A percentile compares a stretch with the other conserved stretches of the same genome.
Conservation (phyloP, 75 land plant genomes). For the Chamaecyparis obtusa region DNA sequence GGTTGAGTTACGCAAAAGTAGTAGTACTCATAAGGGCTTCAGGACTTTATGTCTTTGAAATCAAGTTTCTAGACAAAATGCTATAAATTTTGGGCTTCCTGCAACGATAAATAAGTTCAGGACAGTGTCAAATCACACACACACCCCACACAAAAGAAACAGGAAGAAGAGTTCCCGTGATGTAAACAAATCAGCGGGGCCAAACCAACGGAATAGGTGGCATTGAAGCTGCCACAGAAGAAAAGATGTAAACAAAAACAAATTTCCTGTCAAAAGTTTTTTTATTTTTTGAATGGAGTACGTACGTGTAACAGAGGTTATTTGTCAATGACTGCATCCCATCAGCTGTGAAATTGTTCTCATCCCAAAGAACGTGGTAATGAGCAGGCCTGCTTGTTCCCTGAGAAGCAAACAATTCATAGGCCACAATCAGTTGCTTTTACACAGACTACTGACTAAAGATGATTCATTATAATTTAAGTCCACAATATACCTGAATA, state of each 20-base stretch:
- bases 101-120: not conserved
- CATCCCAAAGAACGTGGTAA: constrained; percentile 98
- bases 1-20: too few relatives aligned
- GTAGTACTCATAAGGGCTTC: not conserved
- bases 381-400: constrained; percentile 97
- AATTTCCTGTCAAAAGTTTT: not conserved
- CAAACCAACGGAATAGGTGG: not conserved
- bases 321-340: constrained; percentile 84
- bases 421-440: not conserved
- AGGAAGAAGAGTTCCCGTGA: not conserved
- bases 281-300: constrained; percentile 11
- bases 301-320: constrained; percentile 90
- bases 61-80: not conserved
- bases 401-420: constrained; percentile 25
- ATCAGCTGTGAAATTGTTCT: constrained; percentile 92
- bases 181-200: not conserved
- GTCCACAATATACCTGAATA: constrained; percentile 61
- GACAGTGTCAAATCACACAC: not conserved
- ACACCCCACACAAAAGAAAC: not conserved
- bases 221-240: not conserved
- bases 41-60: too few relatives aligned
- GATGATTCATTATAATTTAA: not conserved
- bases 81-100: not conserved
- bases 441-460: not conserved
- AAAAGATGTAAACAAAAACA: not conserved